Evolutionary conservation across 1,139 yeast species (phyloP).

Genomic region (Debaryomycetaceae sp.): DNA sequence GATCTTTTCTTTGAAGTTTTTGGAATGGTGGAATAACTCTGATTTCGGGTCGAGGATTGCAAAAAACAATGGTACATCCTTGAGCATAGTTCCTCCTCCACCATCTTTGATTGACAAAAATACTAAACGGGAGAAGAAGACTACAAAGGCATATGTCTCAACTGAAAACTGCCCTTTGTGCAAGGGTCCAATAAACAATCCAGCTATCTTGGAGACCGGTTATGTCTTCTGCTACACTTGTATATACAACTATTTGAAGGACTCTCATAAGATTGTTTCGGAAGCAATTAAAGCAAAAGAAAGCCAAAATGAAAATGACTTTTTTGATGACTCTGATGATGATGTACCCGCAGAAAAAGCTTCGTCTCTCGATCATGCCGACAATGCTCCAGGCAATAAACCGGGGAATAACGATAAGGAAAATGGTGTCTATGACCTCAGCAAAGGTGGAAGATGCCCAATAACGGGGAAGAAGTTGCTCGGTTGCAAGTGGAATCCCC

Average conservation of each 20-base stretch:
- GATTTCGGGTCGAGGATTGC: conserved; percentile 66
- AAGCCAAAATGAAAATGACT: conserved; percentile 18
- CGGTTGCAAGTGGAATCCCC: conserved; percentile 66
- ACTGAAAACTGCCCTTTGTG: conserved; percentile 70
- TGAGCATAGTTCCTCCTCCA: conserved; percentile 55
- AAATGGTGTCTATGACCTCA: conserved; percentile 17
- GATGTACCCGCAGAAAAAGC: conserved; percentile 5
- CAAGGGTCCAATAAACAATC: conserved; percentile 59
- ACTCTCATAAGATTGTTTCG: conserved; percentile 38
- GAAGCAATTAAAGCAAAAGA: conserved; percentile 12
- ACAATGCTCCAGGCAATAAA: conserved; percentile 2
- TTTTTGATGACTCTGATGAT: conserved; percentile 9
- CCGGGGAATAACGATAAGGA: conserved; percentile 19
- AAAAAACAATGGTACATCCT: conserved; percentile 46
- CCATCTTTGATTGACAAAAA: conserved; percentile 32
- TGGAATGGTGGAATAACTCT: conserved; percentile 94
- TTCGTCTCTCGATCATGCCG: not conserved
- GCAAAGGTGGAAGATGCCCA: conserved; percentile 79
- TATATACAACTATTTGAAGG: conserved; percentile 61
- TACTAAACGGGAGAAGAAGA: conserved; percentile 8
- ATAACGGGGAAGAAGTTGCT: conserved; percentile 70
- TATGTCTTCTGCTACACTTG: conserved; percentile 88
- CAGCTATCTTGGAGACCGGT: conserved; percentile 90
- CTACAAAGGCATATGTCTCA: conserved; percentile 23
- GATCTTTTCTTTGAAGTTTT: conserved; percentile 76